These are phyloP conservation scores for Ricinus communis DNA, from an alignment of 345 rosid genomes.

Conservation along the genomic window DNA sequence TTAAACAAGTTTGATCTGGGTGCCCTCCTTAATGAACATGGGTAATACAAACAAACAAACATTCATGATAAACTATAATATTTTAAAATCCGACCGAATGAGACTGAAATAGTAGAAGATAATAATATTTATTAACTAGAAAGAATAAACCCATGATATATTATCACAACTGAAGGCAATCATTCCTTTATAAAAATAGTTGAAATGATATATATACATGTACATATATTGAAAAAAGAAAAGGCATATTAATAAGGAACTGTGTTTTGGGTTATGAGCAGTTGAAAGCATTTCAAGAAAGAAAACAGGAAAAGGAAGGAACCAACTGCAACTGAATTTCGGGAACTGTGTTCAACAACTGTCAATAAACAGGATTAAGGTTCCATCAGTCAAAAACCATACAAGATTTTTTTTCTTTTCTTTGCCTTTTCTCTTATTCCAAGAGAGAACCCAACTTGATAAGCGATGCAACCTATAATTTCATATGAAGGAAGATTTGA, in stretches of 20 bases:
- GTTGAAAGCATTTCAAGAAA: neutral
- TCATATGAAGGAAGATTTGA: neutral
- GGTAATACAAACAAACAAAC: conserved; percentile 1
- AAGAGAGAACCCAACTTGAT: neutral
- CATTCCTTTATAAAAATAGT: conserved; percentile 6
- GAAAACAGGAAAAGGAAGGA: neutral
- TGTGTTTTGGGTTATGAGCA: conserved; percentile 16
- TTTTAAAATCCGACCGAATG: neutral
- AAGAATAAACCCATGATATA: neutral
- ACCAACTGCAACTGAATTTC: conserved; percentile 25
- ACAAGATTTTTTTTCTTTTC: neutral
- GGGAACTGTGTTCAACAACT: conserved; percentile 41
- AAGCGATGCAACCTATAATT: too few relatives aligned
- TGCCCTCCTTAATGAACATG: conserved; percentile 25
- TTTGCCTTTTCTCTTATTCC: neutral
- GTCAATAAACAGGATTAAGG: conserved; percentile 26
- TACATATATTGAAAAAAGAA: neutral
- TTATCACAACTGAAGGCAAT: conserved; percentile 17
- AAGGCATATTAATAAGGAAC: too few relatives aligned
- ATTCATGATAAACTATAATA: too few relatives aligned
- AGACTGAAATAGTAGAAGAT: conserved; percentile 16
- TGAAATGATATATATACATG: neutral
- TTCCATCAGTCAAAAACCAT: conserved; percentile 24
- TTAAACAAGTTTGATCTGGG: conserved; percentile 14
- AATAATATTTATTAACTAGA: conserved; percentile 15